Evolutionary conservation across 2,329 filamentous ascomycete species (phyloP).

Genomic region (Lanzia echinophila): DNA sequence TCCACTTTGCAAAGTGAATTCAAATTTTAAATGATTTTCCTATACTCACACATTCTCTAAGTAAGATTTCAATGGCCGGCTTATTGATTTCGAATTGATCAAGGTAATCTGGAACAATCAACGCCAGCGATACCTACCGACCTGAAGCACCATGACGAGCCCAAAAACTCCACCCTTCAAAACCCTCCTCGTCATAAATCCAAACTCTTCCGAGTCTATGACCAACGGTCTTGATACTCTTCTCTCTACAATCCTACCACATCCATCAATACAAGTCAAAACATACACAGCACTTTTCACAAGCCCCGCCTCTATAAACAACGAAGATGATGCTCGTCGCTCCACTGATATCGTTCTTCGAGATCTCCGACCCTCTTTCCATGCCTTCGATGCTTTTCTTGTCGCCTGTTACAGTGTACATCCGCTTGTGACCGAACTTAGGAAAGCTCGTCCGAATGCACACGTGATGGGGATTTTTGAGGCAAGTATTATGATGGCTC

Average conservation of each 20-base stretch:
- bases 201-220: conserved; percentile 70
- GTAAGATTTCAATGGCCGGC: no score
- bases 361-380: conserved; percentile 40
- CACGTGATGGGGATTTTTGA: conserved; percentile 83
- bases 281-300: conserved; percentile 48
- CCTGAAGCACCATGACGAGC: background rate
- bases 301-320: conserved; percentile 77
- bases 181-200: conserved; percentile 67
- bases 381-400: conserved; percentile 65
- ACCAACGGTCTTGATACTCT: conserved; percentile 55
- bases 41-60: no score
- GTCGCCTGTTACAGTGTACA: conserved; percentile 87
- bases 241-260: conserved; percentile 30
- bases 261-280: conserved; percentile 25
- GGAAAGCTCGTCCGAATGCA: conserved; percentile 34
- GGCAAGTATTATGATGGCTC: conserved; percentile 55
- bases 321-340: conserved; percentile 57
- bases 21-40: no score
- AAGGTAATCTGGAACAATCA: no score
- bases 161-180: conserved; percentile 16
- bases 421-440: conserved; percentile 60
- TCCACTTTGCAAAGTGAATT: no score
- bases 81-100: no score
- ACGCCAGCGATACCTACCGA: no score
- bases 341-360: conserved; percentile 58